phyloP scores from a whole-genome alignment of 1,284 basidiomycete species.

The Cerioporus squamosus region DNA sequence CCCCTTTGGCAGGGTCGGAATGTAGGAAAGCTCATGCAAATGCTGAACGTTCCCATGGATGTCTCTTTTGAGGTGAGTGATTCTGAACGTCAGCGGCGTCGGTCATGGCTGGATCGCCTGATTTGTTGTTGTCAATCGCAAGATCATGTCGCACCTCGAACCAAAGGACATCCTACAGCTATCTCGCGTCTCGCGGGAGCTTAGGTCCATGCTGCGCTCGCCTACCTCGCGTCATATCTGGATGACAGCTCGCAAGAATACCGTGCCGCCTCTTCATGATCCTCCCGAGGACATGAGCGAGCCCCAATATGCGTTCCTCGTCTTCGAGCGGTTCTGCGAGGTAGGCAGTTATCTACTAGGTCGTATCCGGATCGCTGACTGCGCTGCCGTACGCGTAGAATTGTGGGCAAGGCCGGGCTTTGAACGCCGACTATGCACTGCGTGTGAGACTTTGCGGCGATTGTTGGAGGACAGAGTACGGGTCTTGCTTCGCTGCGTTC shows the following conservation, averaged over 20 bases:
- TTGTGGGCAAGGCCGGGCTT: too few relatives aligned
- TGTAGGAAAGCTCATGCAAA: background rate
- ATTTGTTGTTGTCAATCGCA: too few relatives aligned
- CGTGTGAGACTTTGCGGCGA: too few relatives aligned
- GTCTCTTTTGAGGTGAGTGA: background rate
- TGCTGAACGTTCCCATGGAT: background rate
- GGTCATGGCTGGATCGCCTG: background rate
- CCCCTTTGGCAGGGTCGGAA: background rate
- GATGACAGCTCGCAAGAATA: background rate
- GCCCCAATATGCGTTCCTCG: slow-evolving; percentile 1
- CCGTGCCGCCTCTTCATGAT: background rate
- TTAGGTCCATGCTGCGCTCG: background rate
- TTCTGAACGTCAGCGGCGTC: too few relatives aligned
- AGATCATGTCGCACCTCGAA: slow-evolving; percentile 35
- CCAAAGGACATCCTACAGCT: slow-evolving; percentile 34
- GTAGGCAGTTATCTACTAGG: background rate
- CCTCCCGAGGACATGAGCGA: background rate
- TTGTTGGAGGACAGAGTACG: too few relatives aligned
- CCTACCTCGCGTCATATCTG: background rate
- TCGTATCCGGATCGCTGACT: fast-evolving
- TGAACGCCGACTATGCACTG: too few relatives aligned
- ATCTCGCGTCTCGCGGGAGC: background rate
- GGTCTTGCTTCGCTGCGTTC: too few relatives aligned
- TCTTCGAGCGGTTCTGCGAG: slow-evolving; percentile 9
- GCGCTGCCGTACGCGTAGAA: too few relatives aligned